phyloP scores from a whole-genome alignment of 164 flowering plant species.

The Buxus sempervirens region DNA sequence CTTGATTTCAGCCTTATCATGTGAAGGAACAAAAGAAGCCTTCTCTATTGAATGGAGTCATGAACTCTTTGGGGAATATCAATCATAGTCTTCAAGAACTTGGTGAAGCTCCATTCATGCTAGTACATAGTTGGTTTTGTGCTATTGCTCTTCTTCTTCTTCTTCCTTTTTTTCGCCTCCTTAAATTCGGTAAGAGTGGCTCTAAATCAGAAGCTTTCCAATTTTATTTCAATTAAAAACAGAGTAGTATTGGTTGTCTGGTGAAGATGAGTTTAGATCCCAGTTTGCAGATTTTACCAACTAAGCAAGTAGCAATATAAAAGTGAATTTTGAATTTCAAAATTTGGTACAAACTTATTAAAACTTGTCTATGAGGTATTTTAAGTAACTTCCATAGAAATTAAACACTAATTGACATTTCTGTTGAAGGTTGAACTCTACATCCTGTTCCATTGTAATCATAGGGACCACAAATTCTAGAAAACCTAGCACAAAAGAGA shows the following conservation, averaged over 20 bases:
- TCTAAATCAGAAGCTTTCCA: too few species aligned
- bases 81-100: background rate
- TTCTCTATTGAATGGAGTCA: background rate
- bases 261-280: background rate
- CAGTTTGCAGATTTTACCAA: background rate
- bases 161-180: too few species aligned
- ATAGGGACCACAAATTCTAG: background rate
- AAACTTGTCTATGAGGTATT: background rate
- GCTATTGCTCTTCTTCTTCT: too few species aligned
- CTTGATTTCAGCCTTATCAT: background rate
- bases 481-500: background rate
- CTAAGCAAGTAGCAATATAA: background rate
- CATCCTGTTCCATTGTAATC: background rate
- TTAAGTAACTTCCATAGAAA: background rate
- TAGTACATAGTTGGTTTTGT: too few species aligned
- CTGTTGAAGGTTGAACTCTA: background rate
- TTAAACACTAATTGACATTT: too few species aligned
- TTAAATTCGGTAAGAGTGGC: too few species aligned
- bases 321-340: background rate
- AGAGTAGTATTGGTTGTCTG: background rate
- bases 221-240: background rate
- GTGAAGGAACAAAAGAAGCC: background rate
- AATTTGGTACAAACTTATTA: background rate
- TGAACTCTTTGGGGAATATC: background rate
- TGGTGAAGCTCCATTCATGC: too few species aligned